Percentiles rank a stretch among this genome's conserved stretches.
Conservation (phyloP, 345 rosid species). For the Pistacia atlantica region DNA sequence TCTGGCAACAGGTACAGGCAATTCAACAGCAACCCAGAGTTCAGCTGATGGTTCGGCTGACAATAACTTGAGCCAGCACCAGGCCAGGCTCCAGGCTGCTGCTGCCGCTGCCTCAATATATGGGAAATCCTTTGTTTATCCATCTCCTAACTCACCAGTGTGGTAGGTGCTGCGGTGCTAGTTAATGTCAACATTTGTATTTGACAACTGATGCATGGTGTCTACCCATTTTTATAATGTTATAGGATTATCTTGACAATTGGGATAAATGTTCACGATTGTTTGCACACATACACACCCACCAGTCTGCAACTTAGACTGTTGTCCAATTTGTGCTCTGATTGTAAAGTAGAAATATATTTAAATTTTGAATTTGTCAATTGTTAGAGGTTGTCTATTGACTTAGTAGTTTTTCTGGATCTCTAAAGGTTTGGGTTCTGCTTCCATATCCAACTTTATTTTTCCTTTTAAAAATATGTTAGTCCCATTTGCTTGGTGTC, state of each 20-base stretch:
- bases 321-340: not conserved
- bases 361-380: not conserved
- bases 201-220: not conserved
- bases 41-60: slow-evolving; percentile 38
- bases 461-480: not conserved
- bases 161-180: slow-evolving; percentile 49
- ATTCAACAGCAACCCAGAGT: slow-evolving; percentile 48
- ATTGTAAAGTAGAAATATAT: not conserved
- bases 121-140: slow-evolving; percentile 81
- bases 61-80: slow-evolving; percentile 56
- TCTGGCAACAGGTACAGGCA: slow-evolving; percentile 45
- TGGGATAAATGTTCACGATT: not conserved
- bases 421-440: not conserved
- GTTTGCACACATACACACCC: not conserved
- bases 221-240: not conserved
- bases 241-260: not conserved
- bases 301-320: not conserved
- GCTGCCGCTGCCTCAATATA: slow-evolving; percentile 79
- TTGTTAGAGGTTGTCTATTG: not conserved
- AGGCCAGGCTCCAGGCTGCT: slow-evolving; percentile 85
- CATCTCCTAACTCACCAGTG: slow-evolving; percentile 61
- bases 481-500: not conserved
- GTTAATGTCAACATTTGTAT: not conserved
- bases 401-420: not conserved
- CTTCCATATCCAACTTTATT: not conserved